phyloP scores from a whole-genome alignment of 176 grass and related monocot species.

The Cenchrus purpureus region DNA sequence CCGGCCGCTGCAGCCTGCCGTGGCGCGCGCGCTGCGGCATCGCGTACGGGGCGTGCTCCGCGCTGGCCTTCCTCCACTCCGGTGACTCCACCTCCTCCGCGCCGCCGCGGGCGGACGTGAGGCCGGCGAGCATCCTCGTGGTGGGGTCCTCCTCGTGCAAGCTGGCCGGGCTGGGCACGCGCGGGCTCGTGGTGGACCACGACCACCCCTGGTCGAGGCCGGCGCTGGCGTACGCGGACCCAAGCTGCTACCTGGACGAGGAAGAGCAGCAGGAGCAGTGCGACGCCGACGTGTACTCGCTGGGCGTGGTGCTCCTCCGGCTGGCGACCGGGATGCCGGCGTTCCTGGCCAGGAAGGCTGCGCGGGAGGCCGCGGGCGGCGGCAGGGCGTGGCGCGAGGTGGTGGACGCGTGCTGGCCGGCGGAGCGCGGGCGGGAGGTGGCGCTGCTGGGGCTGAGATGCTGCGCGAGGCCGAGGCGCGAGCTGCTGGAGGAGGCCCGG shows the following conservation, averaged over 20 bases:
- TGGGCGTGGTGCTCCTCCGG: conserved; percentile 63
- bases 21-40: conserved; percentile 64
- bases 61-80: conserved; percentile 63
- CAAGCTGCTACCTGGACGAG: no score
- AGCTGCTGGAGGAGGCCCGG: conserved; percentile 41
- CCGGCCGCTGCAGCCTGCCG: conserved; percentile 18
- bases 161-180: conserved; percentile 46
- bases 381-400: conserved; percentile 42
- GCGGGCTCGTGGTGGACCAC: not conserved
- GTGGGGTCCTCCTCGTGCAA: conserved; percentile 38
- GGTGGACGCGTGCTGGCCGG: conserved; percentile 58
- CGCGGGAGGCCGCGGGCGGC: conserved; percentile 46
- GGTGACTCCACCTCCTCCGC: not conserved
- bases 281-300: conserved; percentile 51
- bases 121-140: conserved; percentile 62
- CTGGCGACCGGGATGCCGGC: conserved; percentile 54
- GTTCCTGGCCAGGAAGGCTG: conserved; percentile 46
- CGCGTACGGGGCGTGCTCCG: conserved; percentile 43
- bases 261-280: no score
- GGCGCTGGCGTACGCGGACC: no score
- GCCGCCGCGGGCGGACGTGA: conserved; percentile 43
- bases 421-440: conserved; percentile 45
- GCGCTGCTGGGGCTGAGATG: conserved; percentile 50
- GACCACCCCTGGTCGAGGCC: no score
- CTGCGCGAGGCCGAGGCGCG: conserved; percentile 36